Evolutionary conservation across 2,329 filamentous ascomycete genomes (phyloP).

Genomic region (Penicillium fuscoglaucum): DNA sequence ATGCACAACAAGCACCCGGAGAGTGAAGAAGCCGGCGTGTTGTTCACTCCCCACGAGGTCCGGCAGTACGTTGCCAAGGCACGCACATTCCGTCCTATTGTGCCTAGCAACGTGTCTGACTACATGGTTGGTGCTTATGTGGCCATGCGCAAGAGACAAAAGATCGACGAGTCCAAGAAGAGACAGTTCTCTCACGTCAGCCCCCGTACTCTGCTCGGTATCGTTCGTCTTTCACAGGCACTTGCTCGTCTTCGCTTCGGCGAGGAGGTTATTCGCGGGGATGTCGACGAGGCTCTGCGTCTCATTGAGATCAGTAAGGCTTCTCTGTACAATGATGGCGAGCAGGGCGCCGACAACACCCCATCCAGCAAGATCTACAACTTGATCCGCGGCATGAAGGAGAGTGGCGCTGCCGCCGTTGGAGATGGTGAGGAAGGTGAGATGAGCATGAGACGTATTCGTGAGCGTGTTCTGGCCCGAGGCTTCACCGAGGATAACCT

Average conservation of each 20-base stretch:
- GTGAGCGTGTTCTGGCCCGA: conserved; percentile 90
- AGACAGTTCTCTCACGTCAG: conserved; percentile 94
- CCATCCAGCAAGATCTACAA: conserved; percentile 92
- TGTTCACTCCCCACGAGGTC: conserved; percentile 91
- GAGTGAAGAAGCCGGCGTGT: conserved; percentile 62
- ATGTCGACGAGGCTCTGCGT: conserved; percentile 91
- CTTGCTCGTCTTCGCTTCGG: conserved; percentile 89
- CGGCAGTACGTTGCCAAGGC: conserved; percentile 94
- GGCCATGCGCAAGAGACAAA: conserved; percentile 86
- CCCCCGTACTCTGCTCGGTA: conserved; percentile 86
- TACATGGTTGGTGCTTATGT: conserved; percentile 98
- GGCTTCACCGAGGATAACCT: conserved; percentile 96
- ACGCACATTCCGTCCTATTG: conserved; percentile 80
- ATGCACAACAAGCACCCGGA: conserved; percentile 95
- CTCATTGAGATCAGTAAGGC: conserved; percentile 93
- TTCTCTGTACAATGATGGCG: conserved; percentile 72
- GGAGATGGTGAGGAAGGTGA: conserved; percentile 72
- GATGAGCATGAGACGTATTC: conserved; percentile 81
- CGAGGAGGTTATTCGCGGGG: conserved; percentile 79
- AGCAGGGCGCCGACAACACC: conserved; percentile 67
- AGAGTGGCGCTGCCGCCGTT: conserved; percentile 77
- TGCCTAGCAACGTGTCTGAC: conserved; percentile 82
- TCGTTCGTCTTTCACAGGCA: conserved; percentile 90
- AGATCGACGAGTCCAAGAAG: conserved; percentile 84
- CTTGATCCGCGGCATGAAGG: conserved; percentile 83